A percentile compares a stretch with the other conserved stretches of the same genome.
Conservation (phyloP, 371 early-diverging fungal species). For the Apophysomyces sp. region DNA sequence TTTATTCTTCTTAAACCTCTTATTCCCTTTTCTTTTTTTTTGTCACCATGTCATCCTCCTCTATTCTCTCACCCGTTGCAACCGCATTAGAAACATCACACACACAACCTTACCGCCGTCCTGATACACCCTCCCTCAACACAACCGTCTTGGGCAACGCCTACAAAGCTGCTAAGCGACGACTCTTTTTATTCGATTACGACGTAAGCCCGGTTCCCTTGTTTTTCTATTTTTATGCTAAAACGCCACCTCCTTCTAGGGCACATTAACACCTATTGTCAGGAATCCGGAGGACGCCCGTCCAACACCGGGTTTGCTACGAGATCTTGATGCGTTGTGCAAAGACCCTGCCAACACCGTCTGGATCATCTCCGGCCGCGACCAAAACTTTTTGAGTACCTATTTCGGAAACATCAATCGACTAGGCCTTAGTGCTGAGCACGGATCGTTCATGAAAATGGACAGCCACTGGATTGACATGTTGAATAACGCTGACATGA, state of each 20-base stretch:
- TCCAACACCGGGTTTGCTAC: slow-evolving; percentile 66
- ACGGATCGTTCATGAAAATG: slow-evolving; percentile 85
- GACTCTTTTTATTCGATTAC: slow-evolving; percentile 82
- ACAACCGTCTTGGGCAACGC: slow-evolving; percentile 31
- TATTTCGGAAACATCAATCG: slow-evolving; percentile 75
- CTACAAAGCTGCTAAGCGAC: slow-evolving; percentile 53
- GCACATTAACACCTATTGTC: slow-evolving; percentile 82
- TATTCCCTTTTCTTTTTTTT: background rate
- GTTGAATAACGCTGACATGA: slow-evolving; percentile 78
- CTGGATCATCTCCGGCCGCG: slow-evolving; percentile 91
- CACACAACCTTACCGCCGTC: slow-evolving; percentile 54
- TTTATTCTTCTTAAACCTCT: slow-evolving; percentile 1
- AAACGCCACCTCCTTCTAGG: slow-evolving; percentile 43
- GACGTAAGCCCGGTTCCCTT: slow-evolving; percentile 48
- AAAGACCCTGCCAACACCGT: slow-evolving; percentile 81
- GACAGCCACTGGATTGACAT: slow-evolving; percentile 78
- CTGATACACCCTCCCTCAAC: slow-evolving; percentile 79
- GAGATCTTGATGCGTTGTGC: slow-evolving; percentile 60
- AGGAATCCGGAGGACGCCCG: slow-evolving; percentile 72
- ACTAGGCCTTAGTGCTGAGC: slow-evolving; percentile 68
- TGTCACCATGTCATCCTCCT: background rate
- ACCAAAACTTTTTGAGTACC: slow-evolving; percentile 55
- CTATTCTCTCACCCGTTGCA: slow-evolving; percentile 1
- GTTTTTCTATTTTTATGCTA: background rate
- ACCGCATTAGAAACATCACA: background rate